Percentiles rank a stretch among this genome's conserved stretches.
phyloP scores from a whole-genome alignment of 2,329 filamentous ascomycete species.

The Chaetomium sp. region DNA sequence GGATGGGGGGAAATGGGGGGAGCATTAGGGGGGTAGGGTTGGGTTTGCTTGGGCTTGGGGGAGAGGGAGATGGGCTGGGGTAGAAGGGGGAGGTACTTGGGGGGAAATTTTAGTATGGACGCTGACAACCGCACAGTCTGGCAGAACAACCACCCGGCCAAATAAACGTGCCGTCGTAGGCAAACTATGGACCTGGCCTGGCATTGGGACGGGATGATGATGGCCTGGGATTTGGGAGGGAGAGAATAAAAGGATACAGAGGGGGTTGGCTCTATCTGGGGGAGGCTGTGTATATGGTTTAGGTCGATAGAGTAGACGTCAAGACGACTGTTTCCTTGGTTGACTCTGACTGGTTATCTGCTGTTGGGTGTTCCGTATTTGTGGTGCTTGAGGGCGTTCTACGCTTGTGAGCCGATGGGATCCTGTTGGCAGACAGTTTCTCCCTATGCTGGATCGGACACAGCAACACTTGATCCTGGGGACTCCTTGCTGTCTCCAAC shows the following conservation, averaged over 20 bases:
- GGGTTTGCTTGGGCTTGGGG: neutral
- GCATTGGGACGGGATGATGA: neutral
- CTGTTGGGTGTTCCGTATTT: too few species aligned
- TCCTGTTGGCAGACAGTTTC: too few species aligned
- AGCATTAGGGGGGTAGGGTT: neutral
- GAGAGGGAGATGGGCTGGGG: neutral
- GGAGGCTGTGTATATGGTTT: slow-evolving; percentile 21
- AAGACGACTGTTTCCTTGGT: slow-evolving; percentile 14
- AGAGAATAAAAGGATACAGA: neutral
- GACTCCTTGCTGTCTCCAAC: too few species aligned
- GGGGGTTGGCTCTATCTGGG: neutral
- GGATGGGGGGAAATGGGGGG: neutral
- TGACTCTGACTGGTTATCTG: too few species aligned
- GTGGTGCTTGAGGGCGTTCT: too few species aligned
- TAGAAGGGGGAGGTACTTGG: neutral
- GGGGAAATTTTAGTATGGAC: slow-evolving; percentile 4
- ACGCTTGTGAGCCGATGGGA: too few species aligned
- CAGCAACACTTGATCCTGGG: too few species aligned
- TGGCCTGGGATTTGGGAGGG: neutral
- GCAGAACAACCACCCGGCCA: slow-evolving; percentile 42
- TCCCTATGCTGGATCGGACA: too few species aligned
- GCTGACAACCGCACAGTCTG: slow-evolving; percentile 36
- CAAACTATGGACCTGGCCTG: too few species aligned
- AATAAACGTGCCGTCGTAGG: slow-evolving; percentile 31
- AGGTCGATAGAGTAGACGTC: slow-evolving; percentile 21